Evolutionary conservation across 2,329 filamentous ascomycete genomes (phyloP).

Genomic region (Trichophyton rubrum): DNA sequence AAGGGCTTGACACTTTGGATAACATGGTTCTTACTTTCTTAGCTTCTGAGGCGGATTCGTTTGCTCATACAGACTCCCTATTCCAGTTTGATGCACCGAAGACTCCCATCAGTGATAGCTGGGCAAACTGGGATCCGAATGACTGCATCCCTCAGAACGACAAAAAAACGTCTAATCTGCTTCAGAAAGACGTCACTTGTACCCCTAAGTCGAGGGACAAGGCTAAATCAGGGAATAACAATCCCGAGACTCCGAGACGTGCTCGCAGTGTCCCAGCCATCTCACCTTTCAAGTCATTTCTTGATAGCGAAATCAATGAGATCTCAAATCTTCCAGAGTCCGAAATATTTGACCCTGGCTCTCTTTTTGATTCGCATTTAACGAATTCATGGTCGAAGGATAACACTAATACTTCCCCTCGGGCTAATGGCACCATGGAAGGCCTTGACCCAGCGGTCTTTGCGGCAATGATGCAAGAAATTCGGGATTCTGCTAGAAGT

Average conservation of each 20-base stretch:
- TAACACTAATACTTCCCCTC: conserved; percentile 7
- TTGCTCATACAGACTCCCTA: conserved; percentile 18
- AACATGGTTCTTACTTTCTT: conserved; percentile 30
- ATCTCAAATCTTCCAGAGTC: conserved; percentile 10
- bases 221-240: background rate
- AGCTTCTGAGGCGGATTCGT: conserved; percentile 19
- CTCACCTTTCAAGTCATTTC: conserved; percentile 1
- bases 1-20: conserved; percentile 22
- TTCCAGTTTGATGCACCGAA: conserved; percentile 21
- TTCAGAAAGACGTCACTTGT: background rate
- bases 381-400: conserved; percentile 17
- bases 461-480: conserved; percentile 11
- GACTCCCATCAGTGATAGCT: conserved; percentile 18
- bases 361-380: conserved; percentile 20
- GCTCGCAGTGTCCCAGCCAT: background rate
- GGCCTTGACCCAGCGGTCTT: conserved; percentile 6
- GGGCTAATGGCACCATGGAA: conserved; percentile 8
- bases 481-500: conserved; percentile 4
- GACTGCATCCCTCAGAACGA: conserved; percentile 24
- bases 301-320: conserved; percentile 6
- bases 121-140: conserved; percentile 28
- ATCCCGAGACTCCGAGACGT: background rate
- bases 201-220: background rate
- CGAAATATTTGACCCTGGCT: conserved; percentile 23
- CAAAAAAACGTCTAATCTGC: background rate